A percentile compares a stretch with the other conserved stretches of the same genome.
These are phyloP conservation scores for Stagonosporopsis vannaccii DNA, from an alignment of 2,329 filamentous ascomycete genomes.

Conservation along the genomic window DNA sequence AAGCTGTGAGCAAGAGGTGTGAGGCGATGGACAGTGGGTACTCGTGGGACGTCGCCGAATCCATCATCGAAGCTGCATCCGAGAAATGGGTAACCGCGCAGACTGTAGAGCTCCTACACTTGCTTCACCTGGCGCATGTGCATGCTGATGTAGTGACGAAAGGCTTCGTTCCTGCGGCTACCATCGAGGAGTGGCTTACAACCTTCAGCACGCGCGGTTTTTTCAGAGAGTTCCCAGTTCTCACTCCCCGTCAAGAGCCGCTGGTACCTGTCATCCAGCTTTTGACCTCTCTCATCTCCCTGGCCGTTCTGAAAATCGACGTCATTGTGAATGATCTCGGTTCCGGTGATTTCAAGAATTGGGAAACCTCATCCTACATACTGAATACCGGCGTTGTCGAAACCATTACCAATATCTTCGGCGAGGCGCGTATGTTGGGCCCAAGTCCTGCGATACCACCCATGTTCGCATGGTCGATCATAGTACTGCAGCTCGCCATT, in stretches of 20 bases:
- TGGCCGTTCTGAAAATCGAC: slow-evolving; percentile 75
- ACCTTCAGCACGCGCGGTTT: slow-evolving; percentile 57
- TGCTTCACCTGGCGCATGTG: slow-evolving; percentile 76
- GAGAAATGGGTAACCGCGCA: slow-evolving; percentile 69
- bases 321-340: slow-evolving; percentile 61
- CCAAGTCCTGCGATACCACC: slow-evolving; percentile 73
- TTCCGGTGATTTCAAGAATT: slow-evolving; percentile 33
- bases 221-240: slow-evolving; percentile 68
- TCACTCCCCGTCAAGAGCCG: slow-evolving; percentile 52
- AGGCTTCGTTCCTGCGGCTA: slow-evolving; percentile 41
- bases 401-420: slow-evolving; percentile 75
- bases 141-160: slow-evolving; percentile 64
- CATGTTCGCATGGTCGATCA: slow-evolving; percentile 81
- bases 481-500: slow-evolving; percentile 52
- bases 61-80: slow-evolving; percentile 63
- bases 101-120: slow-evolving; percentile 75
- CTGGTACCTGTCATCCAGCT: slow-evolving; percentile 72
- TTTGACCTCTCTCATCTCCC: slow-evolving; percentile 72
- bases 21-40: slow-evolving; percentile 52
- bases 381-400: slow-evolving; percentile 73
- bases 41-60: slow-evolving; percentile 57
- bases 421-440: slow-evolving; percentile 61
- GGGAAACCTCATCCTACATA: slow-evolving; percentile 65
- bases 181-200: slow-evolving; percentile 45
- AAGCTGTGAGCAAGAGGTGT: slow-evolving; percentile 58